Base-by-base conservation (phyloP, 352 stramenopile species). In the Globisporangium cederbergense region DNA sequence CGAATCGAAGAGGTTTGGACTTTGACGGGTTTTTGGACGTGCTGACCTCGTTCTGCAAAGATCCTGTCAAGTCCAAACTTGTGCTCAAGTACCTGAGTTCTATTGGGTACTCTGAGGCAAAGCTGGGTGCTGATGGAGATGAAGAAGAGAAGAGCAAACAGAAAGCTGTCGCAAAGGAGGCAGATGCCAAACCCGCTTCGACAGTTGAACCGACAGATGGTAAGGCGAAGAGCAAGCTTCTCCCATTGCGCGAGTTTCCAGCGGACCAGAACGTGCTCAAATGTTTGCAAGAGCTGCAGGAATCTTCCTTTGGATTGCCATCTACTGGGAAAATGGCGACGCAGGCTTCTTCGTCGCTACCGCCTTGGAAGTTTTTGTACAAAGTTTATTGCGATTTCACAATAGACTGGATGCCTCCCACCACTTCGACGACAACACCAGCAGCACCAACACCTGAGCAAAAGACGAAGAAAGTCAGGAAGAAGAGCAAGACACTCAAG, bases 251-350 rank as follows among this genome's bases (percentile, higher is more conserved):
- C 22, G 67, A 72, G 14, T 93, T 93, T 52, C 58, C 78, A 49
- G 68, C 82, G 4, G 86, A 95, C 42, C 78, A 91, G 30, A 93
- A 88, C 65, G 75, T 95, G 52, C 69, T 95, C 22, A 90, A 89
- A 60, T 95, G 86, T 64, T 56, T 95, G 14, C 67, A 88, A n/a
- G 73, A 78, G 7, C 40, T 93, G 25, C 74, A 79, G 4, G 68
- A 71, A 50, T 60, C 74, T 9, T 42, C 36, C 36, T 42, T 10
- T 14, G 2, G 49, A 71, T 42, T 42, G 22, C 4, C 16, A 3
- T 22, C 47, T 22, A 13, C 10, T 36, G 11, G 8, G 0, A 40
- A 38, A 32, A 49, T 49, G 43, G 32, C 18, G 32, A 16, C 46
- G 7, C 51, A 57, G 28, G 40, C 43, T 0, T 62, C 25, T 6